A percentile compares a stretch with the other conserved stretches of the same genome.
Conservation (phyloP, 352 stramenopile genomes). For the Phytophthora pini region DNA sequence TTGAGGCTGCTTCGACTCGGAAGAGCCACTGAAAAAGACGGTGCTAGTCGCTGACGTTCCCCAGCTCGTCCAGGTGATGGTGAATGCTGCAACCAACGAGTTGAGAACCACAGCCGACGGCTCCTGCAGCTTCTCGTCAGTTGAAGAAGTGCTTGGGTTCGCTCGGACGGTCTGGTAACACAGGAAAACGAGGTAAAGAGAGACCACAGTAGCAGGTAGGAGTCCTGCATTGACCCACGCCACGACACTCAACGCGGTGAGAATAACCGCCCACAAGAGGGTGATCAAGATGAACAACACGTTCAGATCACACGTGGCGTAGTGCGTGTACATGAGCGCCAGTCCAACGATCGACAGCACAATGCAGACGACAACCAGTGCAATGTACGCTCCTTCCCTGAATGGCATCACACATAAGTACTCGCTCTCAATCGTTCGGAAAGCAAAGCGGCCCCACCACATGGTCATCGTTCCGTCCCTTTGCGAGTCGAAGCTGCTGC, state of each 20-base stretch:
- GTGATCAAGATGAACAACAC: conserved; percentile 68
- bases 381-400: conserved; percentile 69
- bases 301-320: conserved; percentile 61
- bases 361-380: conserved; percentile 46
- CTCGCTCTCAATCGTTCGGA: not conserved
- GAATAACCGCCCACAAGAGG: conserved; percentile 44
- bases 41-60: conserved; percentile 69
- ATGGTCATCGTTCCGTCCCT: conserved; percentile 27
- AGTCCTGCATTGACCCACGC: conserved; percentile 68
- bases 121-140: conserved; percentile 40
- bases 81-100: conserved; percentile 59
- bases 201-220: conserved; percentile 59
- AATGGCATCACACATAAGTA: not conserved
- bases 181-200: conserved; percentile 70
- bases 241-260: conserved; percentile 64
- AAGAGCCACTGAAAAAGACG: conserved; percentile 56
- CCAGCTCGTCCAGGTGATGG: conserved; percentile 78
- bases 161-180: conserved; percentile 75
- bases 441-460: conserved; percentile 17
- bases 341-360: conserved; percentile 45
- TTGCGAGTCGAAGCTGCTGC: conserved; percentile 34
- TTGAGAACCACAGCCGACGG: conserved; percentile 57
- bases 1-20: conserved; percentile 22
- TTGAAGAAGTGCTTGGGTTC: conserved; percentile 61
- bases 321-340: conserved; percentile 62